Conservation (phyloP, 2,329 filamentous ascomycete genomes). For the Trichoderma semiorbis region DNA sequence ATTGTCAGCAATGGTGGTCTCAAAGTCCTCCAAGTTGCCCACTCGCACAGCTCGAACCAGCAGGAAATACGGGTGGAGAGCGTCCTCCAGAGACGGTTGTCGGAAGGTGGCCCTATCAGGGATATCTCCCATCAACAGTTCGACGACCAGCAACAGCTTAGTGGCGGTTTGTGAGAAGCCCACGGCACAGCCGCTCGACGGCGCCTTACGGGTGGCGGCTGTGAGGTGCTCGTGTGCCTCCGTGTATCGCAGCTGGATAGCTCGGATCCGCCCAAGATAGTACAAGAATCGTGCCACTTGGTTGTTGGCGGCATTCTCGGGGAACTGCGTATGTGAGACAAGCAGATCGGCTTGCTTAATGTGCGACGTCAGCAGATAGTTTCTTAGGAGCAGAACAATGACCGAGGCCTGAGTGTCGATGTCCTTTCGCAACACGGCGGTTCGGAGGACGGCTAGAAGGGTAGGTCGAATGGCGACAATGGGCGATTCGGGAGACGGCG, state of each 20-base stretch:
- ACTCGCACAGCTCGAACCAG: conserved; percentile 93
- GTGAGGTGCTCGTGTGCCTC: conserved; percentile 93
- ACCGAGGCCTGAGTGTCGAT: conserved; percentile 95
- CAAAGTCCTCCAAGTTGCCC: conserved; percentile 92
- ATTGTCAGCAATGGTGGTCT: conserved; percentile 78
- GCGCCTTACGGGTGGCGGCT: conserved; percentile 91
- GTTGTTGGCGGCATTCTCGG: conserved; percentile 91
- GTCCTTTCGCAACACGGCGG: conserved; percentile 94
- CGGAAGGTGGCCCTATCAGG: conserved; percentile 94
- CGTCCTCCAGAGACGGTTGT: conserved; percentile 78
- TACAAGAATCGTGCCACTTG: conserved; percentile 97
- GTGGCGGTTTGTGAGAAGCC: conserved; percentile 95
- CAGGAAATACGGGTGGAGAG: conserved; percentile 88
- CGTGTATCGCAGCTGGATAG: conserved; percentile 94
- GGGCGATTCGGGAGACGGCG: conserved; percentile 83
- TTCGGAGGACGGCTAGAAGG: conserved; percentile 83
- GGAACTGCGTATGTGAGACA: conserved; percentile 93
- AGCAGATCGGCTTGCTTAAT: conserved; percentile 95
- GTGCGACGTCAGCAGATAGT: conserved; percentile 93
- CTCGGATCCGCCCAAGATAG: conserved; percentile 93
- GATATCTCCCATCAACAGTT: conserved; percentile 97
- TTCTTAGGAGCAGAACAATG: conserved; percentile 90
- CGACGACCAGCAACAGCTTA: conserved; percentile 94
- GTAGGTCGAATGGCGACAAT: conserved; percentile 82
- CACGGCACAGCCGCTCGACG: conserved; percentile 80